Base-by-base conservation (phyloP, 208 protist genomes). In the Leishmania arabica region DNA sequence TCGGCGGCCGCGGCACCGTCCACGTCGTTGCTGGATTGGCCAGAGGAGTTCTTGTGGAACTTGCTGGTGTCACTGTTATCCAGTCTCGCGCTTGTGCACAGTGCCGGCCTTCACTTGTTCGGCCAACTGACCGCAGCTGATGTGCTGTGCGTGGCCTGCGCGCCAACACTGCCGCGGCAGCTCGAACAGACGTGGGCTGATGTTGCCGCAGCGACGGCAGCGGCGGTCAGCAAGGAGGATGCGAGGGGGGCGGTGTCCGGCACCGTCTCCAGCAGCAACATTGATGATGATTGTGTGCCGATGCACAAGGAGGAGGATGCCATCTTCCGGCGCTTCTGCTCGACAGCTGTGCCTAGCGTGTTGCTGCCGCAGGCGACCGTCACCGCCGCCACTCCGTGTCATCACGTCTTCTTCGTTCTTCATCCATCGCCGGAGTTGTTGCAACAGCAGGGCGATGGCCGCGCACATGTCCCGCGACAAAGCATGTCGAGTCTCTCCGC, bases 11-110 rank as follows among this genome's bases (percentile, higher is more conserved):
- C 62, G 11, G 9, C 74, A n/a, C 74, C 78, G 27, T 53, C 77
- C 72, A 51, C 53, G 78, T 88, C 77, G 84, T 80, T 77, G 75
- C 75, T 85, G n/a, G 77, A 78, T 58, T 97, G 94, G 93, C 87
- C 85, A 15, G 92, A 97, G 77, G 92, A 95, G 70, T 65, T 95
- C 74, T 72, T 96, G 68, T 97, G 94, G 93, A 88, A 88, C 40
- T 78, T 97, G 72, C 75, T 97, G 24, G 82, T 83, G 49, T 86
- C 87, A 5, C 76, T 97, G 11, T 79, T 97, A 3, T 92, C 92
- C 11, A 87, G 74, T 37, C 78, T 95, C 6, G 91, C 91, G 6
- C 85, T 95, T 8, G 82, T 89, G 47, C 94, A 97, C 82, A 80
- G 80, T 7, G 78, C 82, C 19, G 93, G 93, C 1, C 84, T 94